Base-by-base conservation (phyloP, 2,329 filamentous ascomycete genomes). In the Pleomassaria siparia region DNA sequence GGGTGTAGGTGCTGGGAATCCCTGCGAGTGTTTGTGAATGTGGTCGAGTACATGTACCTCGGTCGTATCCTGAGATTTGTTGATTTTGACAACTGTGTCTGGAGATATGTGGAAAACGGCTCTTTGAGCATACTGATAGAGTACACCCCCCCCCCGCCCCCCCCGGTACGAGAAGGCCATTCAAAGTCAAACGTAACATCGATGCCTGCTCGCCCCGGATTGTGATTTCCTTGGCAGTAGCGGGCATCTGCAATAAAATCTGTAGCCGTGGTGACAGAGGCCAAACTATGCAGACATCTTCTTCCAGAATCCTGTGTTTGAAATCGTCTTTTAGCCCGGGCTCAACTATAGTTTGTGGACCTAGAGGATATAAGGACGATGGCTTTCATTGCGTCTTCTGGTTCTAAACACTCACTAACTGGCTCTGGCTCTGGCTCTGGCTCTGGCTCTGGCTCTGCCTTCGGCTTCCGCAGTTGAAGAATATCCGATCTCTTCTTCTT, bases 21-120 rank as follows among this genome's bases (percentile, higher is more conserved):
- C 18, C 26, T 36, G 29, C 22, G 30, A 44, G 22, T 44, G 28
- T 36, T 44, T 36, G 30, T 36, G 42, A 44, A 44, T 44, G 30
- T 44, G 30, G 29, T 44, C 18, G 20, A 44, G 28, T 32, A 41
- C 12, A 35, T 32, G 40, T 24, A 43, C n/a, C 29, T 43, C 40
- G 16, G 40, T 43, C 12, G 40, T 32, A 43, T 43, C 40, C 12
- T 43, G 26, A 28, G 40, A 43, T 35, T 43, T 43, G 40, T 43
- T 43, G 16, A 43, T 43, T 43, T 43, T 43, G 29, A 43, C 40
- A 43, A 43, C 40, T 43, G 40, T 43, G 40, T 43, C 28, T 24
- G 28, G n/a, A 6, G 28, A 43, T 43, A 43, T 43, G 29, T 28
- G 24, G 26, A 43, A 16, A 16, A 43, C 40, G 16, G 40, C 25